These are phyloP conservation scores for Acanthamoeba triangularis DNA, from an alignment of 208 protist species.

Conservation along the genomic window DNA sequence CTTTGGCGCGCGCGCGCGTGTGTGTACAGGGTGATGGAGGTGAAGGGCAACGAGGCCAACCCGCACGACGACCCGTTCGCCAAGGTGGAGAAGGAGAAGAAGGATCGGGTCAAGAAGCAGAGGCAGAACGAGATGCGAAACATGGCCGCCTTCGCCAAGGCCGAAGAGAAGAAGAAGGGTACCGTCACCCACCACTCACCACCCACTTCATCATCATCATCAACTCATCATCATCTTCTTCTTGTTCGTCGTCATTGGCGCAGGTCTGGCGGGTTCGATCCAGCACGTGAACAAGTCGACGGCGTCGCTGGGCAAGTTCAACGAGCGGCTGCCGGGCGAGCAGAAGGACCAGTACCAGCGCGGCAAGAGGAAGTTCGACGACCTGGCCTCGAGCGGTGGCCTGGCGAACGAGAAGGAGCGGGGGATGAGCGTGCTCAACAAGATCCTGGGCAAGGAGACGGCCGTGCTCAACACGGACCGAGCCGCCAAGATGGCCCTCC, in stretches of 20 bases:
- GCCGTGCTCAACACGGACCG: conserved; percentile 3
- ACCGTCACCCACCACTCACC: neutral
- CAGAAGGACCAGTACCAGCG: conserved; percentile 6
- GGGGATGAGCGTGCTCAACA: conserved; percentile 31
- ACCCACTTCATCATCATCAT: neutral
- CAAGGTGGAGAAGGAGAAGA: conserved; percentile 66
- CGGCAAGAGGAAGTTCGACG: conserved; percentile 76
- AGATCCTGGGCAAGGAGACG: conserved; percentile 72
- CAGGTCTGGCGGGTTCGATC: conserved; percentile 5
- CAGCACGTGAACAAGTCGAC: conserved; percentile 57
- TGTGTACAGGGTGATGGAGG: conserved; percentile 15
- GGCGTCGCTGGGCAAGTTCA: conserved; percentile 77
- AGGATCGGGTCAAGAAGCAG: conserved; percentile 75
- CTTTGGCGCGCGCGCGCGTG: no score
- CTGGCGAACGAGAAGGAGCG: conserved; percentile 50
- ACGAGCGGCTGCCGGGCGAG: conserved; percentile 62
- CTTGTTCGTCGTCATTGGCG: neutral
- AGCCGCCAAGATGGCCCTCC: conserved; percentile 57
- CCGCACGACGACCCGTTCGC: conserved; percentile 61
- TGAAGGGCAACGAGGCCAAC: conserved; percentile 39
- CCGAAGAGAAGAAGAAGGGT: conserved; percentile 61
- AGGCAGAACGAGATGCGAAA: conserved; percentile 64
- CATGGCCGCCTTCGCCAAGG: conserved; percentile 19
- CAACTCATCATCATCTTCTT: neutral
- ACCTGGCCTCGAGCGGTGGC: neutral